phyloP scores from a whole-genome alignment of 257 asterid species.

The Capsicum chinense region DNA sequence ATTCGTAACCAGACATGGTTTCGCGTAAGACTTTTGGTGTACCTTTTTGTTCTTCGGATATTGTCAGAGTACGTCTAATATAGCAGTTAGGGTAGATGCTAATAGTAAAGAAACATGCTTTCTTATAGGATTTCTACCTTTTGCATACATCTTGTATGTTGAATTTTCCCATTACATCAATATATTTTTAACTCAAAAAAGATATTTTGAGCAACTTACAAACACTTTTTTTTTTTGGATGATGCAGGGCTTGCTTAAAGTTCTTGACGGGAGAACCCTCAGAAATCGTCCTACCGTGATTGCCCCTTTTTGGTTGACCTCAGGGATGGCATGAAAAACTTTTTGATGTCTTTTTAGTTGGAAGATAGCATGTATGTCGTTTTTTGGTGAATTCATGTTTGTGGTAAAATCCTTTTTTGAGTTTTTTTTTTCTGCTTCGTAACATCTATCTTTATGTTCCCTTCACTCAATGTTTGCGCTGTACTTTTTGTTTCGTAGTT shows the following conservation, averaged over 20 bases:
- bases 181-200: neutral
- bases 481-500: too few species aligned
- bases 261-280: slow-evolving; percentile 4
- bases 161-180: neutral
- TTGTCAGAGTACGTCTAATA: neutral
- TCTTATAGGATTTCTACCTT: slow-evolving; percentile 10
- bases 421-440: neutral
- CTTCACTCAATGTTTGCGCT: too few species aligned
- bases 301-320: neutral
- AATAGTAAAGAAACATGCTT: slow-evolving; percentile 1
- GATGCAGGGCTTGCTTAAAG: neutral
- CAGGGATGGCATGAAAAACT: too few species aligned
- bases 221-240: neutral
- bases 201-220: neutral
- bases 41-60: neutral
- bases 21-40: neutral
- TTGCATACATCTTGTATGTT: slow-evolving; percentile 4
- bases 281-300: neutral
- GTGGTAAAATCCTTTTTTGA: neutral
- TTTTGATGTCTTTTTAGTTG: neutral
- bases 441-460: neutral
- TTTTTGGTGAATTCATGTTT: neutral
- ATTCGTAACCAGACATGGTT: neutral
- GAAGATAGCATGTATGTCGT: neutral
- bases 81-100: neutral